phyloP scores from a whole-genome alignment of 371 early-diverging fungal species.

The Mortierella sp. region DNA sequence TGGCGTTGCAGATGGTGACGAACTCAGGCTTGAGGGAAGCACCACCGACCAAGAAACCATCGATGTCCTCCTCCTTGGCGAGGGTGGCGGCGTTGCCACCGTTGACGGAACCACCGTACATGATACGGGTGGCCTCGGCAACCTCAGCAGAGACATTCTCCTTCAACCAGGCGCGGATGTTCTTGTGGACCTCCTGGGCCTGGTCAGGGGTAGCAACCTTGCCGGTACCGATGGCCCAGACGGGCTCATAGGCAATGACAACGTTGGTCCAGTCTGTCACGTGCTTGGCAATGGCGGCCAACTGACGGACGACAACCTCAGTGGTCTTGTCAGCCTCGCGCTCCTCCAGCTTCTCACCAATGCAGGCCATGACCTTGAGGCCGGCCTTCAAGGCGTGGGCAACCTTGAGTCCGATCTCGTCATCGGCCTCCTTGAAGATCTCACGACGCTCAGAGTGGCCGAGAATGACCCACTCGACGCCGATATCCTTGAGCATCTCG shows the following conservation, averaged over 20 bases:
- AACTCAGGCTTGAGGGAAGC: conserved; percentile 96
- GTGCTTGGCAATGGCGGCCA: conserved; percentile 82
- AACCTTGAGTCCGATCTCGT: conserved; percentile 88
- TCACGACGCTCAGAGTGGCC: conserved; percentile 99
- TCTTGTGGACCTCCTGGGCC: conserved; percentile 97
- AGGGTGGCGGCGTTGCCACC: conserved; percentile 86
- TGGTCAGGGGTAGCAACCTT: conserved; percentile 97
- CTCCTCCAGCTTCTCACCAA: conserved; percentile 97
- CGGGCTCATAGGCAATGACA: conserved; percentile 99
- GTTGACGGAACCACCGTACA: conserved; percentile 98
- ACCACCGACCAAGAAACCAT: conserved; percentile 99
- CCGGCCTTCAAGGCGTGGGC: conserved; percentile 90
- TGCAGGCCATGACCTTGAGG: conserved; percentile 96
- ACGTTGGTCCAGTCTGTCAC: conserved; percentile 91
- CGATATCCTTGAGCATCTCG: conserved; percentile 96
- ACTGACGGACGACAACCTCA: conserved; percentile 92
- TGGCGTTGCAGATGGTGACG: conserved; percentile 77
- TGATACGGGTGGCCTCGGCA: conserved; percentile 91
- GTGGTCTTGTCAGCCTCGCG: conserved; percentile 91
- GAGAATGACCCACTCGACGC: conserved; percentile 96
- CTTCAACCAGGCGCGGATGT: conserved; percentile 91
- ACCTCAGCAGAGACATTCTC: conserved; percentile 86
- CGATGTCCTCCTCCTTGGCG: conserved; percentile 87
- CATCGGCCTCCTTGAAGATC: conserved; percentile 92
- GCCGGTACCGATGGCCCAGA: conserved; percentile 99